A percentile compares a stretch with the other conserved stretches of the same genome.
These are phyloP conservation scores for Aegle marmelos DNA, from an alignment of 345 rosid genomes.

Conservation along the genomic window DNA sequence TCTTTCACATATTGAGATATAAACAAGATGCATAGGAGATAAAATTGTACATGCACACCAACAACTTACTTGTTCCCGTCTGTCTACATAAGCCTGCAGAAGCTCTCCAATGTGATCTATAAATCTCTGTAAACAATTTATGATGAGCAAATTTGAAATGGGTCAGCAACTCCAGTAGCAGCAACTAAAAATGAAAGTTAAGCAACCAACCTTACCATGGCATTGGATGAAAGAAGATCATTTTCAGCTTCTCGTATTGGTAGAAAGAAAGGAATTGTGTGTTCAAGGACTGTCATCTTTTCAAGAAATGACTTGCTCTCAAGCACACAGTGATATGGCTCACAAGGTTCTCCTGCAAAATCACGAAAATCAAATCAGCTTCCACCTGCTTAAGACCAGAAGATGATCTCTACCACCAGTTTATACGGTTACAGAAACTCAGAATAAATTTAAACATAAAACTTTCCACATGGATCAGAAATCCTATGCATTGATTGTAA, in stretches of 20 bases:
- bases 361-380: slow-evolving; percentile 6
- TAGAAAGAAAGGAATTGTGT: slow-evolving; percentile 92
- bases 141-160: slow-evolving; percentile 12
- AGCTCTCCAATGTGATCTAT: slow-evolving; percentile 83
- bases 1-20: background rate
- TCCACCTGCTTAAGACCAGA: background rate
- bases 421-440: background rate
- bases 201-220: slow-evolving; percentile 63
- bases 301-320: slow-evolving; percentile 95
- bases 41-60: slow-evolving; percentile 1
- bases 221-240: slow-evolving; percentile 84
- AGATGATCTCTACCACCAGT: background rate
- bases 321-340: slow-evolving; percentile 80
- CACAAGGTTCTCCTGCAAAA: slow-evolving; percentile 79
- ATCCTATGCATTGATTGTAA: background rate
- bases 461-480: background rate
- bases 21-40: too few species aligned
- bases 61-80: slow-evolving; percentile 81
- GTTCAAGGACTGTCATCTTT: slow-evolving; percentile 90
- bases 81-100: slow-evolving; percentile 87
- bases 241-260: slow-evolving; percentile 86
- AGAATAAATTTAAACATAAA: background rate
- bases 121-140: slow-evolving; percentile 66
- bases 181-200: slow-evolving; percentile 15
- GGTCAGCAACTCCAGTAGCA: background rate